Evolutionary conservation across 306 rosid species (phyloP).

Genomic region (Cicer bijugum): DNA sequence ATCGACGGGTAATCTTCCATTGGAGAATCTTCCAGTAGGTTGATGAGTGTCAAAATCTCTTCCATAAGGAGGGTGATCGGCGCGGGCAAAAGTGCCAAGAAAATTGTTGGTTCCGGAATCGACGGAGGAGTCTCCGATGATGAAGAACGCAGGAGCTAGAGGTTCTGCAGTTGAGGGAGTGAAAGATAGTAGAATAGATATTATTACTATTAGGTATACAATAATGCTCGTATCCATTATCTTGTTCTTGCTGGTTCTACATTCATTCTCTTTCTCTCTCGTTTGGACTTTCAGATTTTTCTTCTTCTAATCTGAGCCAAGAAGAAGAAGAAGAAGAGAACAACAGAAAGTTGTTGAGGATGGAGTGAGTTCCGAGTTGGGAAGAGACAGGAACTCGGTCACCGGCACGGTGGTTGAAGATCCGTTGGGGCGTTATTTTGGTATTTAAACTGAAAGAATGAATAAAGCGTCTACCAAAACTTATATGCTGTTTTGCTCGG

Average conservation of each 20-base stretch:
- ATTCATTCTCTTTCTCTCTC: not conserved
- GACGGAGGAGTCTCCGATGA: conserved; percentile 88
- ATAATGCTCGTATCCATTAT: conserved; percentile 44
- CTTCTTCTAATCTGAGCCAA: not conserved
- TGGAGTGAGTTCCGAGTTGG: too few relatives aligned
- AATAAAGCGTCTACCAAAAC: too few relatives aligned
- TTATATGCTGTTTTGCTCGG: too few relatives aligned
- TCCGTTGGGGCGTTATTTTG: too few relatives aligned
- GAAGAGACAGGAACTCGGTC: too few relatives aligned
- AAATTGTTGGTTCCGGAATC: conserved; percentile 85
- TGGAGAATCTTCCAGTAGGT: conserved; percentile 84
- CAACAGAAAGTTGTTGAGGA: too few relatives aligned
- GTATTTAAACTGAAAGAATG: too few relatives aligned
- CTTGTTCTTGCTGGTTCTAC: not conserved
- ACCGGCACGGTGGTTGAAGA: too few relatives aligned
- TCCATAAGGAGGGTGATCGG: conserved; percentile 83
- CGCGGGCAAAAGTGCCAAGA: conserved; percentile 77
- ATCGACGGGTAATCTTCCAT: conserved; percentile 88
- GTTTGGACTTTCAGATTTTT: not conserved
- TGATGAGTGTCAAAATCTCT: conserved; percentile 79
- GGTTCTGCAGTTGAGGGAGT: conserved; percentile 45
- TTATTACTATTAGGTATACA: conserved; percentile 17
- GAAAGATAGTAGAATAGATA: conserved; percentile 26
- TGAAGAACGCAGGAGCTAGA: conserved; percentile 69
- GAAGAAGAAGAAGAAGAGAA: not conserved